Conservation (phyloP, 495 filamentous ascomycete genomes). For the Penicillium fimorum region DNA sequence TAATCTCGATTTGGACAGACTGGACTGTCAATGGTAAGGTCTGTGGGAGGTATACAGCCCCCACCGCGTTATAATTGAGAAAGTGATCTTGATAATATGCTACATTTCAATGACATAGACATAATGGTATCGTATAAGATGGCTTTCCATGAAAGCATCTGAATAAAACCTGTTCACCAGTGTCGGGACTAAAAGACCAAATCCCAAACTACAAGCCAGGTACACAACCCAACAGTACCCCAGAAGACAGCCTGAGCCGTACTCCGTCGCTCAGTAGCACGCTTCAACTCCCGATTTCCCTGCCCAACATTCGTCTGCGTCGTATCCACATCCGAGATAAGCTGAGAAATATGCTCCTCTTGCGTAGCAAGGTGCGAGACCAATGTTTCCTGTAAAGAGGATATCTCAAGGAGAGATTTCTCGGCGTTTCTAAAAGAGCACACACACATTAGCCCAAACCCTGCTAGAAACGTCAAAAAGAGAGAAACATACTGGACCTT, state of each 20-base stretch:
- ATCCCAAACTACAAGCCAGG: conserved; percentile 89
- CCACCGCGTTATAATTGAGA: neutral
- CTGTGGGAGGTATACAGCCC: neutral
- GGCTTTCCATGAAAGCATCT: neutral
- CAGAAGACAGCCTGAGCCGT: conserved; percentile 88
- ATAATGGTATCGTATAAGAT: neutral
- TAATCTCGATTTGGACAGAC: neutral
- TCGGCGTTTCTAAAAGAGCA: conserved; percentile 68
- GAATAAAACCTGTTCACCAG: neutral
- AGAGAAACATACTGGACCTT: conserved; percentile 75
- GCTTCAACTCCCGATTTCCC: conserved; percentile 89
- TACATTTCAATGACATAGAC: conserved; percentile 1
- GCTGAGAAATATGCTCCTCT: conserved; percentile 78
- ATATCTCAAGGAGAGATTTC: conserved; percentile 87
- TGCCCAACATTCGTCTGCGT: conserved; percentile 83
- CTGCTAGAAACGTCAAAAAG: neutral
- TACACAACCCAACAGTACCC: conserved; percentile 76
- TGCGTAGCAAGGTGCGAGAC: conserved; percentile 81
- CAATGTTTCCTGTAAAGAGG: conserved; percentile 84
- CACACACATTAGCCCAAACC: too few species aligned
- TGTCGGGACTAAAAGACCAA: conserved; percentile 64
- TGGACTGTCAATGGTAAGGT: neutral
- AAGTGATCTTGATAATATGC: neutral
- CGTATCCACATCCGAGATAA: conserved; percentile 78
- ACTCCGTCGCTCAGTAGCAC: conserved; percentile 75